A percentile compares a stretch with the other conserved stretches of the same genome.
Evolutionary conservation across 140 eudicot genomes (phyloP).

Genomic region (Stevia rebaudiana): DNA sequence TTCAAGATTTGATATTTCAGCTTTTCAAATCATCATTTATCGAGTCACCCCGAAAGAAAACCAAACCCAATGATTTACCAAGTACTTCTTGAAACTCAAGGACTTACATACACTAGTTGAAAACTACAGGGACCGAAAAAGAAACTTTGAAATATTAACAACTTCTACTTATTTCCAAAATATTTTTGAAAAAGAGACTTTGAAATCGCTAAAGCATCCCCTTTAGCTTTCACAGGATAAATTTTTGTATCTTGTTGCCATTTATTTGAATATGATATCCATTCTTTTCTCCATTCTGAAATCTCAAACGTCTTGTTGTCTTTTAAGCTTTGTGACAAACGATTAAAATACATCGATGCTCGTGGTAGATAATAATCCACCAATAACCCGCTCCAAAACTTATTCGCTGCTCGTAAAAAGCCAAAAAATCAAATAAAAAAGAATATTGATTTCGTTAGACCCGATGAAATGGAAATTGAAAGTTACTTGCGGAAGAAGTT

Average conservation of each 20-base stretch:
- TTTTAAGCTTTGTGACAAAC: conserved; percentile 43
- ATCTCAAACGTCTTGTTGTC: conserved; percentile 41
- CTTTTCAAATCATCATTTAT: not conserved
- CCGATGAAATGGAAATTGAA: not conserved
- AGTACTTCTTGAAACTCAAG: conserved; percentile 2
- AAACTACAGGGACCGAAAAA: not conserved
- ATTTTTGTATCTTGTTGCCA: conserved; percentile 69
- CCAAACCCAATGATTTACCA: not conserved
- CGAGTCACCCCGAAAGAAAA: not conserved
- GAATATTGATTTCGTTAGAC: not conserved
- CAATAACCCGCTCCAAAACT: conserved; percentile 88
- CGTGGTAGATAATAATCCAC: conserved; percentile 81
- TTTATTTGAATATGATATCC: conserved; percentile 74
- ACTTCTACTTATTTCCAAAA: conserved; percentile 21
- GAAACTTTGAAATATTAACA: not conserved
- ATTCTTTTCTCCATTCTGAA: conserved; percentile 79
- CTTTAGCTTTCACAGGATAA: conserved; percentile 72
- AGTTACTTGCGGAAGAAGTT: conserved; percentile 1
- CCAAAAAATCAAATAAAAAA: not conserved
- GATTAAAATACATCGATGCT: conserved; percentile 63
- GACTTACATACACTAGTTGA: not conserved
- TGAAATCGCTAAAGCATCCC: conserved; percentile 68
- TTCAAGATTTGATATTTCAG: too few species aligned
- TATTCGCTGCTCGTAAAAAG: conserved; percentile 57
- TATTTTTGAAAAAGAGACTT: conserved; percentile 52